phyloP scores from a whole-genome alignment of 2,329 filamentous ascomycete genomes.

The Elsinoe arachidis region DNA sequence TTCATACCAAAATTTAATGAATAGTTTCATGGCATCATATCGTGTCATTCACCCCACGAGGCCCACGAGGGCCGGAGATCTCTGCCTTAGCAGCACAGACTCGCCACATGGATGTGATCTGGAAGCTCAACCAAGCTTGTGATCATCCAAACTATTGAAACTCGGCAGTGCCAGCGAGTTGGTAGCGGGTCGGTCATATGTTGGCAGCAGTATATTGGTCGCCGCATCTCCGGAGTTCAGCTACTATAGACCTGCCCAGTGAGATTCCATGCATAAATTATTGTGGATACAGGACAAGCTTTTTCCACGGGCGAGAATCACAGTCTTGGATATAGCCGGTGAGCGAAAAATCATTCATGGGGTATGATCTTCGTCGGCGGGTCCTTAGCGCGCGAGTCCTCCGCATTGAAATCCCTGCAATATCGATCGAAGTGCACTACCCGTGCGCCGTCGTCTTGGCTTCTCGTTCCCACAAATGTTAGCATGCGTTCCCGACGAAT shows the following conservation, averaged over 20 bases:
- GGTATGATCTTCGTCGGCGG: background rate
- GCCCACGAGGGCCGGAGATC: background rate
- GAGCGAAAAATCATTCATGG: background rate
- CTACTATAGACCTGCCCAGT: background rate
- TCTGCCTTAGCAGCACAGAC: background rate
- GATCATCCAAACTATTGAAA: slow-evolving; percentile 1
- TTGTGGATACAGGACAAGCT: background rate
- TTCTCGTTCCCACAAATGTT: background rate
- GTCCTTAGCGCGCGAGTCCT: background rate
- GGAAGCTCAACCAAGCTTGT: background rate
- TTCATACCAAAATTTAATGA: background rate
- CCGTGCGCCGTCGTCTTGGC: slow-evolving; percentile 11
- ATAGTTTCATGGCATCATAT: slow-evolving; percentile 1
- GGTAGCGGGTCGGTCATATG: background rate
- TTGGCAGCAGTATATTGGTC: background rate
- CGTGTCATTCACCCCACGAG: background rate
- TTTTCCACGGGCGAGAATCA: background rate
- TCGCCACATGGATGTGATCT: background rate
- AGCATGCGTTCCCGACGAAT: slow-evolving; percentile 6
- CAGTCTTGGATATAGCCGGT: background rate
- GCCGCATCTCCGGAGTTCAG: background rate
- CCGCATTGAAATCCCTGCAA: background rate
- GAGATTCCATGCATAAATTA: slow-evolving; percentile 2
- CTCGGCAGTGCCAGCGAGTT: background rate
- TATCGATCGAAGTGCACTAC: slow-evolving; percentile 2